Evolutionary conservation across 2,329 filamentous ascomycete species (phyloP), one percentile per base, ranked within the genome.

Genomic region (Sporothrix humicola): DNA sequence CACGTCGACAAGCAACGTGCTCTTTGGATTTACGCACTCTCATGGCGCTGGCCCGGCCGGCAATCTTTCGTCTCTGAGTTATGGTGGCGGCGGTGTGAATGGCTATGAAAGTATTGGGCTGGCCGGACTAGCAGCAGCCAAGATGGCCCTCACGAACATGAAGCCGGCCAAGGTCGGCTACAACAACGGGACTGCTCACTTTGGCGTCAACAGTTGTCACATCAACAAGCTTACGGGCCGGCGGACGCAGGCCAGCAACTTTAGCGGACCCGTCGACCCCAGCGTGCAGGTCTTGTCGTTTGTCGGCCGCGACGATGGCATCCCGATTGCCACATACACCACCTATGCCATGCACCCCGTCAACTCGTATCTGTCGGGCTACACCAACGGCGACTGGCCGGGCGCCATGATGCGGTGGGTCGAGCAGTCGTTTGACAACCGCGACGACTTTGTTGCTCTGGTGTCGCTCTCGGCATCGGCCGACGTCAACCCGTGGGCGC

Each of bases 371-470:
- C 17, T 54, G 15, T 17, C 12, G 4, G 50, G 50, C 1, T 54
- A 54, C 50, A 54, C 50, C 50, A 54, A 54, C 15, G 50, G 50
- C 3, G 50, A 54, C 50, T 54, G 50, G 50, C 50, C 50, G 17
- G 50, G 50, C 17, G 50, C 50, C 50, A 54, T 54, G 50, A 54
- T 54, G 50, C 50, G 50, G 12, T 54, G 50, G 50, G n/a, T 54
- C 50, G 50, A 54, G 50, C 12, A 54, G 50, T 54, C 50, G 15
- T 54, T 54, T 54, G 50, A 54, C 50, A 15, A 54, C 15, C 50
- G 50, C 15, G 50, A 54, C 50, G 50, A 54, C 15, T 54, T 54
- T 54, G 50, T 54, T 2, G 50, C 50, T 8, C 2, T 54, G 3
- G n/a, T 54, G 50, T 54, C 50, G 50, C 15, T 54, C 15, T 54